These are phyloP conservation scores for Aspergillus brasiliensis DNA, from an alignment of 2,329 filamentous ascomycete genomes.

Conservation along the genomic window DNA sequence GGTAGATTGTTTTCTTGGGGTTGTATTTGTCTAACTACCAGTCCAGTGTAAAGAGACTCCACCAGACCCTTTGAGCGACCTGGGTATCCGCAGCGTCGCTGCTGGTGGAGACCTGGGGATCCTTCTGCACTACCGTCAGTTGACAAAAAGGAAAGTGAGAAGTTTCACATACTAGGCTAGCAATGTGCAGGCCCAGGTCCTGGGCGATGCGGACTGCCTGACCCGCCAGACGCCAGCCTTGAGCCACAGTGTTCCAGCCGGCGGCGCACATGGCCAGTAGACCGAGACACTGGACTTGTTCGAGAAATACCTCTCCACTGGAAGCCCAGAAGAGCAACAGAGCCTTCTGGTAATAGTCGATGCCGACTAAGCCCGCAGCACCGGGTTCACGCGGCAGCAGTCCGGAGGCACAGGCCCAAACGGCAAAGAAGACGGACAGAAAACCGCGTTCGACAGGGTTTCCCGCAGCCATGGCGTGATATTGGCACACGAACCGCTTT, in stretches of 20 bases:
- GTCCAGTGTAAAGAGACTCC: constrained; percentile 4
- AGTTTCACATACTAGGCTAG: background rate
- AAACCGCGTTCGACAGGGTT: background rate
- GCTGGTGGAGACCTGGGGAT: too few relatives aligned
- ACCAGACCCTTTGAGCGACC: background rate
- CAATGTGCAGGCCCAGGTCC: constrained; percentile 4
- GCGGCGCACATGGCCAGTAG: constrained; percentile 2
- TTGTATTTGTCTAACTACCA: too few relatives aligned
- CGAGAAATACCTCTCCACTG: background rate
- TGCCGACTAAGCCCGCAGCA: background rate
- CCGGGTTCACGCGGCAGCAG: constrained; percentile 2
- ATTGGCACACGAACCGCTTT: background rate
- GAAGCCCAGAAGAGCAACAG: constrained; percentile 3
- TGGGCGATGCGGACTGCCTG: constrained; percentile 3
- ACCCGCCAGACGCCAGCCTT: constrained; percentile 3
- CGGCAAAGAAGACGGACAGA: constrained; percentile 2
- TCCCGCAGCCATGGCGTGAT: background rate
- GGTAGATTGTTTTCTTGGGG: too few relatives aligned
- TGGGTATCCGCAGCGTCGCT: background rate
- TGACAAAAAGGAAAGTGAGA: too few relatives aligned
- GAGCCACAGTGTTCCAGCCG: constrained; percentile 4
- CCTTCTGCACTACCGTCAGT: too few relatives aligned
- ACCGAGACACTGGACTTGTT: constrained; percentile 4
- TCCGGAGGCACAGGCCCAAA: constrained; percentile 7
- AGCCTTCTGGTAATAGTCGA: constrained; percentile 7